Evolutionary conservation across 177 flowering plant genomes (phyloP), one percentile per base, ranked within the genome.

Genomic region (Vitis hybrid): DNA sequence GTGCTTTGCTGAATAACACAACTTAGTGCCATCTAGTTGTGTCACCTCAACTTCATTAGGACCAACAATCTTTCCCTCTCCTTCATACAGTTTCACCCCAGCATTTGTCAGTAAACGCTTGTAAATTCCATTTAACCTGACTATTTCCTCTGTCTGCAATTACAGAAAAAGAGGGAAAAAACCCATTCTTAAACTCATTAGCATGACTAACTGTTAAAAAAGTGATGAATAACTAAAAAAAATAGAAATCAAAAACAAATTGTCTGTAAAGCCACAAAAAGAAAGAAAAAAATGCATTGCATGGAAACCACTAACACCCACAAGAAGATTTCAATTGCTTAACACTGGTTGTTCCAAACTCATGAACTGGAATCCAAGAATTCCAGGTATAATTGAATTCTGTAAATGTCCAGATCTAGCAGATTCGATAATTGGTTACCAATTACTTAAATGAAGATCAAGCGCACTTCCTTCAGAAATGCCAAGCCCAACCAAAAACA

Each of bases 41-140:
- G 80, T 90, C 76, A 96, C 86, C 84, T 92, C 97, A 80, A 96
- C 98, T 78, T 88, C 97, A 85, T 93, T 84, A 16, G 94, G 94
- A 68, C 96, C 93, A 66, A 83, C 85, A 54, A 96, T 57, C 80
- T 73, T 92, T 55, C 98, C 99, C 79, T 92, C 98, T 20, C 98
- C 99, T 86, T 96, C 99, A 75, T 76, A 93, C 76, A 90, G 67
- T 84, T 91, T 90, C 45, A 96, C 99, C 68, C 95, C 97, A 74
- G 98, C 77, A 85, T 89, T 90, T 18, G 93, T 71, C 75, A 96
- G 78, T 60, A 93, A 55, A 4, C 97, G 84, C 84, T 92, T 93
- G 85, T 96, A 90, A 61, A 93, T 86, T 22, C 92, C 97, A 86
- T 86, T 92, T 73, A 96, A 78, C 79, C 98, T 86, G 50, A 79